Evolutionary conservation across 1,284 basidiomycete species (phyloP).

Genomic region (Kwoniella shivajii): DNA sequence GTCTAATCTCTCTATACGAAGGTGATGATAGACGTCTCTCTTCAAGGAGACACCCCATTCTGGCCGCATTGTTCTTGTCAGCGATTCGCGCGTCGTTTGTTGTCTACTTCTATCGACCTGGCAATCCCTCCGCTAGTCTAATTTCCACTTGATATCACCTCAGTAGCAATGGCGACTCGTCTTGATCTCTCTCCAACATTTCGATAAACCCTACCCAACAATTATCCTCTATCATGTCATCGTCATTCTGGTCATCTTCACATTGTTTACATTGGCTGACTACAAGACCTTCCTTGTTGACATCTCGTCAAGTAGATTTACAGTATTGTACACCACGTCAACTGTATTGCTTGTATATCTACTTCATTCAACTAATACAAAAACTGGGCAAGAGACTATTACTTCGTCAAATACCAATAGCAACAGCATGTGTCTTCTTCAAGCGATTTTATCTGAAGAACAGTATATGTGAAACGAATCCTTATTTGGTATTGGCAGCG

Average conservation of each 20-base stretch:
- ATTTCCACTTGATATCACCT: not conserved
- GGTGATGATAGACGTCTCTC: no score
- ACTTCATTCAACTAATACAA: slow-evolving; percentile 80
- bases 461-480: slow-evolving; percentile 89
- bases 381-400: slow-evolving; percentile 82
- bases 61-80: no score
- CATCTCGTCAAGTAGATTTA: slow-evolving; percentile 73
- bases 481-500: slow-evolving; percentile 85
- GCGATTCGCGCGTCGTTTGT: no score
- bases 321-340: slow-evolving; percentile 74
- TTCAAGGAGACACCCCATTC: no score
- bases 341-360: slow-evolving; percentile 77
- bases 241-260: slow-evolving; percentile 49
- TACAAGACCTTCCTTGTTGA: slow-evolving; percentile 70
- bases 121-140: not conserved
- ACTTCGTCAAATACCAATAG: slow-evolving; percentile 84
- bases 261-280: slow-evolving; percentile 69
- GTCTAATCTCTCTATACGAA: no score
- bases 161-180: no score
- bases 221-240: slow-evolving; percentile 37
- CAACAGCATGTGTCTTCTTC: slow-evolving; percentile 92
- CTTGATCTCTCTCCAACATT: not conserved
- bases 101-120: not conserved
- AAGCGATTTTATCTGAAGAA: slow-evolving; percentile 94
- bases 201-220: not conserved